Evolutionary conservation across 495 filamentous ascomycete species (phyloP).

Genomic region (Penicillium fimorum): DNA sequence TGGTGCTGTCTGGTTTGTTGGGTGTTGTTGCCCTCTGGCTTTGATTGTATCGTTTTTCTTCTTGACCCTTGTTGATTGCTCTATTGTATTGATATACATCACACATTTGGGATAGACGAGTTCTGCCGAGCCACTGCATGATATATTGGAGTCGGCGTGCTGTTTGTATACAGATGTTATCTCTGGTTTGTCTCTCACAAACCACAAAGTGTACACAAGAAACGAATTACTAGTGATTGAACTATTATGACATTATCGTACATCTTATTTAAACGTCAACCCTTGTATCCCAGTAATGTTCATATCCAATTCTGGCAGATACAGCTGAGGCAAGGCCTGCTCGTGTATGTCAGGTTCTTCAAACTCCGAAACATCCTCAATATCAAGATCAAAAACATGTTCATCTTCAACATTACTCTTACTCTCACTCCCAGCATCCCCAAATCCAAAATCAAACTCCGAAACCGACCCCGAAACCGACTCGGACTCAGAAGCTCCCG

Average conservation of each 20-base stretch:
- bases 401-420: conserved; percentile 13
- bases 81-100: conserved; percentile 27
- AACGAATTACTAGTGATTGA: conserved; percentile 6
- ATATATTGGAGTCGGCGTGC: conserved; percentile 4
- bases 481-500: not conserved
- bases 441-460: conserved; percentile 30
- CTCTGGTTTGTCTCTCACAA: conserved; percentile 7
- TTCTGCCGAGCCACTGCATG: not conserved
- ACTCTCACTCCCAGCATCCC: conserved; percentile 20
- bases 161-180: conserved; percentile 14
- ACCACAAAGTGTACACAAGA: conserved; percentile 9
- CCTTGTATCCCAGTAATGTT: conserved; percentile 24
- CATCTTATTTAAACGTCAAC: conserved; percentile 15
- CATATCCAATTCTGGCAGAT: conserved; percentile 22
- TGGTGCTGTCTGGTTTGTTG: conserved; percentile 23
- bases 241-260: conserved; percentile 5
- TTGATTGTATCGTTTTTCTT: conserved; percentile 7
- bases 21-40: conserved; percentile 28
- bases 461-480: conserved; percentile 20
- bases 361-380: not conserved
- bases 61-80: not conserved
- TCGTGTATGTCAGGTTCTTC: conserved; percentile 12
- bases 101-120: conserved; percentile 18
- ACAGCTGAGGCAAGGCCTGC: conserved; percentile 21
- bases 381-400: conserved; percentile 4